Percentiles rank a stretch among this genome's conserved stretches.
Conservation (phyloP, 495 filamentous ascomycete species). For the Elasticomyces elasticus region DNA sequence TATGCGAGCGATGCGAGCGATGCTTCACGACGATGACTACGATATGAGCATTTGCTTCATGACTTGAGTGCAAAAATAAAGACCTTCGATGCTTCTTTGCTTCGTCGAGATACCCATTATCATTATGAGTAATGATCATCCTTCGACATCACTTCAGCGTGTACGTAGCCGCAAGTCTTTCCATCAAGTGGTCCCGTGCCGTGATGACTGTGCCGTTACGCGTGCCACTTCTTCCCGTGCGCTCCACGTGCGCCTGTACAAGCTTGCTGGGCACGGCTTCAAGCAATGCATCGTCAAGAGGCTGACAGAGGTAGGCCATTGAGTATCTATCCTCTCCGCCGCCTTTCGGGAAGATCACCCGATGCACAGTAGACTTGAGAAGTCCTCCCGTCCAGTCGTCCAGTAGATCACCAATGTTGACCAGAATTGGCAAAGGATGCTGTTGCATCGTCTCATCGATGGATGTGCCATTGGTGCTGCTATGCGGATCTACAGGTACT, state of each 20-base stretch:
- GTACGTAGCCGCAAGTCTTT: conserved; percentile 68
- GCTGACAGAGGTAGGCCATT: conserved; percentile 89
- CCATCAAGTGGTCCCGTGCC: conserved; percentile 71
- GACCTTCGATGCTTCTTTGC: conserved; percentile 4
- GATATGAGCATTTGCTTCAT: background rate
- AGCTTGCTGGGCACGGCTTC: conserved; percentile 62
- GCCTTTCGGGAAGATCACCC: conserved; percentile 65
- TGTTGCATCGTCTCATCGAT: conserved; percentile 33
- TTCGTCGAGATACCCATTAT: background rate
- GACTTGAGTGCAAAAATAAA: background rate
- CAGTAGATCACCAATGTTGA: conserved; percentile 88
- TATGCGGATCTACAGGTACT: conserved; percentile 48
- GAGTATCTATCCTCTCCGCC: conserved; percentile 65
- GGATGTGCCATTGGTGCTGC: conserved; percentile 23
- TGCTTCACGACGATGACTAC: background rate
- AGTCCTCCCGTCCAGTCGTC: conserved; percentile 86
- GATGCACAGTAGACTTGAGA: conserved; percentile 74
- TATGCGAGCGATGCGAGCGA: background rate
- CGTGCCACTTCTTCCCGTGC: conserved; percentile 24
- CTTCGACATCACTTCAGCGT: conserved; percentile 32
- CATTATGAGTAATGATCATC: background rate
- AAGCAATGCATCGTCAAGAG: conserved; percentile 58
- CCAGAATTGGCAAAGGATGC: conserved; percentile 63
- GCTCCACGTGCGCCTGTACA: conserved; percentile 37
- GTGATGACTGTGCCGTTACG: conserved; percentile 54